Evolutionary conservation across 176 grass and related monocot species (phyloP).

Genomic region (Hordeum marinum): DNA sequence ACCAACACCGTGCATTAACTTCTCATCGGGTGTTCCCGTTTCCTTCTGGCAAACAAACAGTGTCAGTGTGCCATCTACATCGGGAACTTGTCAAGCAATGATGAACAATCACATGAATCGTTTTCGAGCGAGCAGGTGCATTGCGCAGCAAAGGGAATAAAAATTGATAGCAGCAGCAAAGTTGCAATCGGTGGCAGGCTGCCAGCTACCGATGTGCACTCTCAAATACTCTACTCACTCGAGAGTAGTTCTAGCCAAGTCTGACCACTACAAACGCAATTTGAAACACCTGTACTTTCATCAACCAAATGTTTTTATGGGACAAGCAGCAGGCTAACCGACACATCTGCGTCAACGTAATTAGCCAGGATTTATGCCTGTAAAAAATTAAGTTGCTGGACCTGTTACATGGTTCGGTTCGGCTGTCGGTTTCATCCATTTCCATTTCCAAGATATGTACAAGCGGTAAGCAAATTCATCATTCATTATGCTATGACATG

Average conservation of each 20-base stretch:
- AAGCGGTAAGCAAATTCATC: not conserved
- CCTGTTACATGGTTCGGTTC: not conserved
- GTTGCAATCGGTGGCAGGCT: not conserved
- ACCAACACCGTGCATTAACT: not conserved
- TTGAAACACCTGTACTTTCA: not conserved
- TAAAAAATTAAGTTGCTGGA: not conserved
- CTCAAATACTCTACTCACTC: not conserved
- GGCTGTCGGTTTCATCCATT: not conserved
- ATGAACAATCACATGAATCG: not conserved
- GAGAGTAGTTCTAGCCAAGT: not conserved
- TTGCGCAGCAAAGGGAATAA: not conserved
- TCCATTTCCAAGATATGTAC: not conserved
- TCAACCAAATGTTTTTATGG: not conserved
- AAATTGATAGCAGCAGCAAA: not conserved
- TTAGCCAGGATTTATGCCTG: not conserved
- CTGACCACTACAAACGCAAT: not conserved
- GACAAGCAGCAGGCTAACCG: not conserved
- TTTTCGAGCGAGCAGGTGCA: not conserved
- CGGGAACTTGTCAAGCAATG: not conserved
- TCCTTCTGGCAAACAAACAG: not conserved
- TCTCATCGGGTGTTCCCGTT: not conserved
- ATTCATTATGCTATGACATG: not conserved
- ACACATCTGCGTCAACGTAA: not conserved
- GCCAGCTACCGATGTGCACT: not conserved
- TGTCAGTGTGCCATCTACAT: not conserved